These are phyloP conservation scores for Grosmannia serpens DNA, from an alignment of 2,329 filamentous ascomycete species.

Conservation along the genomic window DNA sequence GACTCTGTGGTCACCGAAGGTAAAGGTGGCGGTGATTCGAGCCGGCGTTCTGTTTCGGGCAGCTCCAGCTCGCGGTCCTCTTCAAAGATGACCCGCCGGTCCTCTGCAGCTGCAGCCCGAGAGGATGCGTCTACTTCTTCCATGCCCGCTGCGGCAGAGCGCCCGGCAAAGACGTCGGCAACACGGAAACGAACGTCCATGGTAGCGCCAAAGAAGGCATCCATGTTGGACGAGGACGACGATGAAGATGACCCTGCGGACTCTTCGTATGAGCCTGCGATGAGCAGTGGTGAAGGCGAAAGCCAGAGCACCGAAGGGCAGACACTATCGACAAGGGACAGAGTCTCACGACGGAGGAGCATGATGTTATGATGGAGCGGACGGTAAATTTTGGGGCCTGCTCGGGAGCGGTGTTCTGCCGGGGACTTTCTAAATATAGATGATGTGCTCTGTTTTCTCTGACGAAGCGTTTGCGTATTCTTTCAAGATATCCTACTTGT, in stretches of 20 bases:
- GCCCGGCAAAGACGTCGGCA: slow-evolving; percentile 13
- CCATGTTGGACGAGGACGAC: slow-evolving; percentile 16
- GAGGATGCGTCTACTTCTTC: neutral
- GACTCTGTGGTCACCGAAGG: neutral
- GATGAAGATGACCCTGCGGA: slow-evolving; percentile 22
- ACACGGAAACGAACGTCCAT: slow-evolving; percentile 32
- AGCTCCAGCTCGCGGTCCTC: neutral
- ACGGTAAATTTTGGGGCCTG: slow-evolving; percentile 10
- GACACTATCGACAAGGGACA: slow-evolving; percentile 16
- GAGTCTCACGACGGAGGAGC: slow-evolving; percentile 37
- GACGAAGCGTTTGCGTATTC: slow-evolving; percentile 8
- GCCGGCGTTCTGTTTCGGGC: neutral
- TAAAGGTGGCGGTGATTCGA: neutral
- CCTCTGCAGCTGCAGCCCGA: neutral
- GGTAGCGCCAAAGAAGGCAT: slow-evolving; percentile 23
- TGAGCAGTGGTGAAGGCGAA: slow-evolving; percentile 4
- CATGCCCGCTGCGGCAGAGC: slow-evolving; percentile 1
- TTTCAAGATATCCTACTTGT: slow-evolving; percentile 12
- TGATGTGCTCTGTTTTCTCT: neutral
- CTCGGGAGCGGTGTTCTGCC: neutral
- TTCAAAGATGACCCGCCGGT: slow-evolving; percentile 5
- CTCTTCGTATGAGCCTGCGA: slow-evolving; percentile 15
- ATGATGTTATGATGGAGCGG: slow-evolving; percentile 42
- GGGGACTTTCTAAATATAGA: neutral
- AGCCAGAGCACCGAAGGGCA: slow-evolving; percentile 10